These are phyloP conservation scores for Saccharomyces eubayanus DNA, from an alignment of 805 yeast species.

Conservation along the genomic window DNA sequence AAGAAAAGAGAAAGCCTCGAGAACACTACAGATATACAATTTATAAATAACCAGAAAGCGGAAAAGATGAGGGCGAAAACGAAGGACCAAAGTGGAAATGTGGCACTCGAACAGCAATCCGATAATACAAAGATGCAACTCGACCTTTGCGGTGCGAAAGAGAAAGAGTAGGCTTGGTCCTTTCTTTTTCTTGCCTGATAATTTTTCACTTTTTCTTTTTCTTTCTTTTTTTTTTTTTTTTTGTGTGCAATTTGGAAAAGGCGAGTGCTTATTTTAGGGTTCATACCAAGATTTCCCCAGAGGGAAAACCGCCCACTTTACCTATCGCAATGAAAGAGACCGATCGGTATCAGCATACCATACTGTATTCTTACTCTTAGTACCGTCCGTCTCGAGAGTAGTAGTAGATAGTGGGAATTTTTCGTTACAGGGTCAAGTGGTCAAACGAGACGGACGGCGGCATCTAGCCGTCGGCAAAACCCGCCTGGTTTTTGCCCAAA, in stretches of 20 bases:
- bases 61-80: not conserved
- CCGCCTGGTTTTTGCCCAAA: not conserved
- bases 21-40: not conserved
- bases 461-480: not conserved
- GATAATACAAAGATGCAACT: not conserved
- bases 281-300: not conserved
- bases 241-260: too few species aligned
- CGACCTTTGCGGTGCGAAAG: not conserved
- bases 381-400: not conserved
- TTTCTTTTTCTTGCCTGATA: conserved; percentile 1
- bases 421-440: not conserved
- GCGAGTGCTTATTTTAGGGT: not conserved
- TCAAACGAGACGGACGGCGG: not conserved
- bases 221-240: not conserved
- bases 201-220: conserved; percentile 1
- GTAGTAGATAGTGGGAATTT: not conserved
- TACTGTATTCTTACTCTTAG: too few species aligned
- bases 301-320: not conserved
- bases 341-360: not conserved
- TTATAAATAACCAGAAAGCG: not conserved
- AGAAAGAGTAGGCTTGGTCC: not conserved
- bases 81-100: not conserved
- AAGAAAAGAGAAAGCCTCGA: not conserved
- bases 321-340: not conserved
- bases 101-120: not conserved